A percentile compares a stretch with the other conserved stretches of the same genome.
Conservation (phyloP, 2,329 filamentous ascomycete genomes). For the Falciphora oryzae region DNA sequence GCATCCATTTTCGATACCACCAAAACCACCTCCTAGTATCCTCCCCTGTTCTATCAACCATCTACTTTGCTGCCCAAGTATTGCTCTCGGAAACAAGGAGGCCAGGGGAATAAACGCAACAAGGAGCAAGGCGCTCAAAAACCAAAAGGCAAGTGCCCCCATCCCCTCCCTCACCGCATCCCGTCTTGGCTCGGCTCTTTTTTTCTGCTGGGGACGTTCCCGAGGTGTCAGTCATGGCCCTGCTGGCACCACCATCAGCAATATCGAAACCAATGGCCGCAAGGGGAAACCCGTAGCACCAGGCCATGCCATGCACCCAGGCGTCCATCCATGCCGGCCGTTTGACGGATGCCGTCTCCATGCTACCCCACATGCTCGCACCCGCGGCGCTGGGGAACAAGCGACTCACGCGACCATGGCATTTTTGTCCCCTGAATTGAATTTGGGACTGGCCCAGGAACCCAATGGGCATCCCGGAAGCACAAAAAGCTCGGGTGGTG, state of each 20-base stretch:
- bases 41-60: background rate
- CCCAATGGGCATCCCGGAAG: background rate
- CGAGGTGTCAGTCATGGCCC: too few relatives aligned
- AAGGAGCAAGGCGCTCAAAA: too few relatives aligned
- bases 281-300: background rate
- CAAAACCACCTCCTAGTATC: background rate
- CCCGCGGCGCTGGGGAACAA: background rate
- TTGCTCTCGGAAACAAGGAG: background rate
- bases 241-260: background rate
- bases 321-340: too few relatives aligned
- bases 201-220: background rate
- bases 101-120: too few relatives aligned
- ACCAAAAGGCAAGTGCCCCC: background rate
- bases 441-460: background rate
- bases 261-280: background rate
- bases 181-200: background rate
- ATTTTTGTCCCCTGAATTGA: conserved; percentile 2
- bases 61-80: background rate
- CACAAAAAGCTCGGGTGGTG: background rate
- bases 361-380: conserved; percentile 1
- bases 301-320: too few relatives aligned
- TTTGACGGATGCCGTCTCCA: background rate
- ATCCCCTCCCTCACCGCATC: background rate
- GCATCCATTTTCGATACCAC: background rate
- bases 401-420: conserved; percentile 1